Base-by-base conservation (phyloP, 2,329 filamentous ascomycete genomes). In the Ascochyta lentis region DNA sequence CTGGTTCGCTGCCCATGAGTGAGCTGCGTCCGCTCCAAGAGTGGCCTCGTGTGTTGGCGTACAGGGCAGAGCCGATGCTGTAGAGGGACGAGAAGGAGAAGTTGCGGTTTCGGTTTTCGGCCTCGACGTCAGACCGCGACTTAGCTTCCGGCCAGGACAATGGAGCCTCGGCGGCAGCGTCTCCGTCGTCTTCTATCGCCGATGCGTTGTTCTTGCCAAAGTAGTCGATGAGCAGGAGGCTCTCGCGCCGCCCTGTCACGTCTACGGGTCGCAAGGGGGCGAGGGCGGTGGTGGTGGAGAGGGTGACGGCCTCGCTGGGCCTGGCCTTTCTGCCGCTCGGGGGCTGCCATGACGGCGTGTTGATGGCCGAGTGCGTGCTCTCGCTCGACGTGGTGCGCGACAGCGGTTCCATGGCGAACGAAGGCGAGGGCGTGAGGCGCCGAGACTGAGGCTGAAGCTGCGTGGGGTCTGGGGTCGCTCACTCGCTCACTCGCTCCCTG, bases 1-100 rank as follows among this genome's bases (percentile, higher is more conserved):
- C 79, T 29, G 72, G 67, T 57, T 81, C 79, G n/a, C 76, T 79
- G 44, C 75, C 78, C 34, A 75, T 70, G 13, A 77, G 57, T 6
- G 80, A 80, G 59, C 77, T 81, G 37, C 78, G 70, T 60, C 62
- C 79, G 74, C 74, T 85, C 66, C 64, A 79, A 73, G 73, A 85
- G 77, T 68, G 72, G 65, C 66, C 74, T 83, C 86, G 60, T 78
- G 81, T 67, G 79, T 82, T 83, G 52, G 74, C 74, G 61, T 75
- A 77, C 19, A 79, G 83, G 49, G 81, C 84, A 6, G 88, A 89
- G 40, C 85, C 84, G 23, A 89, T 77, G 29, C 89, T 91, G 69
- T 89, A 89, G 46, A 91, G 78, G 0, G 90, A 93, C 7, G 88
- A 90, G 56, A 89, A 83, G 23, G 89, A 92, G 70, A 89, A 80